These are phyloP conservation scores for Acer campestre DNA, from an alignment of 345 rosid species.

Conservation along the genomic window DNA sequence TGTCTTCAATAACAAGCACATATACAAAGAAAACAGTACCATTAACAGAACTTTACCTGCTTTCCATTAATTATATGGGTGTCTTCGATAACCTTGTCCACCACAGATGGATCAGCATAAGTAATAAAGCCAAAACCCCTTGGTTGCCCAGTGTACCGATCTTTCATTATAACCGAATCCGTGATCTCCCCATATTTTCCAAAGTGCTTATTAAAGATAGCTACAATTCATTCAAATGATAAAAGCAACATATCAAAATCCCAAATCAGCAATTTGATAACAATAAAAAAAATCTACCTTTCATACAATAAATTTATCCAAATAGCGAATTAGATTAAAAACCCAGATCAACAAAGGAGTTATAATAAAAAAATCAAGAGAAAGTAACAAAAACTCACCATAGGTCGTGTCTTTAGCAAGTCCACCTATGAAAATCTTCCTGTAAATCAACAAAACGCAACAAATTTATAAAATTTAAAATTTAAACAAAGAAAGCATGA, in stretches of 20 bases:
- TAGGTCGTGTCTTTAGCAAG: conserved; percentile 72
- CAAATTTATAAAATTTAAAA: neutral
- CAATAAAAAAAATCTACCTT: neutral
- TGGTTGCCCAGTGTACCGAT: conserved; percentile 79
- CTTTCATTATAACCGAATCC: conserved; percentile 92
- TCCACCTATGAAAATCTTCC: conserved; percentile 90
- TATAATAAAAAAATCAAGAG: neutral
- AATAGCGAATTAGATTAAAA: neutral
- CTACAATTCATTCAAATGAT: conserved; percentile 35
- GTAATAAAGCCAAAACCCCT: conserved; percentile 94
- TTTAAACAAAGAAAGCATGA: neutral
- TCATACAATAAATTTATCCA: neutral
- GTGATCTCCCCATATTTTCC: conserved; percentile 84
- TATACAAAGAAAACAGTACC: neutral
- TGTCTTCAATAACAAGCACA: neutral
- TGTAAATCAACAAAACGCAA: conserved; percentile 24
- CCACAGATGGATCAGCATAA: conserved; percentile 80
- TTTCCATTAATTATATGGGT: conserved; percentile 74
- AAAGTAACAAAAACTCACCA: conserved; percentile 34
- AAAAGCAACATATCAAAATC: neutral
- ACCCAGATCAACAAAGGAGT: neutral
- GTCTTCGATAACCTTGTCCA: conserved; percentile 86
- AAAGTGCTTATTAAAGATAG: conserved; percentile 71
- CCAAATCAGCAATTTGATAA: neutral
- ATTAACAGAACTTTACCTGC: conserved; percentile 47